Evolutionary conservation across 345 rosid genomes (phyloP).

Genomic region (Citrus inodora): DNA sequence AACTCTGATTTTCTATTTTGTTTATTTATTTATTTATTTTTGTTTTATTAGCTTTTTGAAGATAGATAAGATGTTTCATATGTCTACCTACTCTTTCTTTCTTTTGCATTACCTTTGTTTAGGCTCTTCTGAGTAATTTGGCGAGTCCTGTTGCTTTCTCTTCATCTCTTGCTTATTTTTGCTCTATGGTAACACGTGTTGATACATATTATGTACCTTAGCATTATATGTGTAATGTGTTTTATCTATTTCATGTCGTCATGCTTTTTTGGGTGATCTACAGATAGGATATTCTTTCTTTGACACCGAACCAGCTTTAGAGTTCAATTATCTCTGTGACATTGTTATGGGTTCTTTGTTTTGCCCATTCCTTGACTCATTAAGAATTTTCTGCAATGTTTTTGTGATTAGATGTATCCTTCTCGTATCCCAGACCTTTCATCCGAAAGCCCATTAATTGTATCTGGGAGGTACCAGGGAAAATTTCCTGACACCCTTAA

Average conservation of each 20-base stretch:
- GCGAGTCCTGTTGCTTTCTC: neutral
- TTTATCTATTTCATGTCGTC: neutral
- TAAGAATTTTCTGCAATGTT: conserved; percentile 9
- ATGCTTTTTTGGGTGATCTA: neutral
- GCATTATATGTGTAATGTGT: neutral
- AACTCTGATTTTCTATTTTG: neutral
- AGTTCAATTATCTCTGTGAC: conserved; percentile 8
- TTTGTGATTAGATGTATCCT: conserved; percentile 51
- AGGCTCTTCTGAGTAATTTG: neutral
- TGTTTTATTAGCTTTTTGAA: conserved; percentile 2
- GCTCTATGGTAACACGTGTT: no score
- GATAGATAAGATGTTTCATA: neutral
- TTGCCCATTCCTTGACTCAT: neutral
- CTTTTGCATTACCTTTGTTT: neutral
- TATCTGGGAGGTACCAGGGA: conserved; percentile 70
- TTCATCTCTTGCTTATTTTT: neutral
- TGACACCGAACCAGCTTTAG: neutral
- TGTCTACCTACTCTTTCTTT: neutral
- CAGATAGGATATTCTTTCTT: neutral
- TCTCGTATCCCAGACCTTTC: conserved; percentile 63
- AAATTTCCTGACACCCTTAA: conserved; percentile 50
- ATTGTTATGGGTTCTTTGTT: neutral
- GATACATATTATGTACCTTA: neutral
- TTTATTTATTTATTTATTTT: neutral
- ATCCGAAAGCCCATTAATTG: conserved; percentile 43